phyloP scores from a whole-genome alignment of 306 rosid species.

The Dalbergia cochinchinensis region DNA sequence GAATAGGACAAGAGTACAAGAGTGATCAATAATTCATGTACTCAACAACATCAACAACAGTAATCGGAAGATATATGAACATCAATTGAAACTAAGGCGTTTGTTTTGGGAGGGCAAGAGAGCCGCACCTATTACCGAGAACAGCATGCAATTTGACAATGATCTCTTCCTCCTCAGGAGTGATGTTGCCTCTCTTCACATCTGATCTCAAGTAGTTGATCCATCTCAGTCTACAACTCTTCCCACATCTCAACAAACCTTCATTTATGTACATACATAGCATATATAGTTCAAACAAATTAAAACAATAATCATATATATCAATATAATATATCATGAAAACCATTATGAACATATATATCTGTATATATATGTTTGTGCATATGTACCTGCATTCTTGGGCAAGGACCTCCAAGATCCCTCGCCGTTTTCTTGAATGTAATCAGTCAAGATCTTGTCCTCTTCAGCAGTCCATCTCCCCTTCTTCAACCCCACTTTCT shows the following conservation, averaged over 20 bases:
- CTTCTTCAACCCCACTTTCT: slow-evolving; percentile 80
- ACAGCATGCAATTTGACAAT: slow-evolving; percentile 78
- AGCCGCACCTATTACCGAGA: slow-evolving; percentile 76
- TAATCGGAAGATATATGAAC: background rate
- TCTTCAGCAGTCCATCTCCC: slow-evolving; percentile 95
- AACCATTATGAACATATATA: background rate
- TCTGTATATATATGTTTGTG: background rate
- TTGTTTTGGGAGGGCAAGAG: background rate
- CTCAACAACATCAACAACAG: background rate
- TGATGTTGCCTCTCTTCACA: slow-evolving; percentile 91
- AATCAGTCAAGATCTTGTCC: slow-evolving; percentile 69
- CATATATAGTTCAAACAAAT: background rate
- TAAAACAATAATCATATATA: background rate
- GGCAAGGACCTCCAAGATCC: slow-evolving; percentile 91
- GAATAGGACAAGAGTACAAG: too few species aligned
- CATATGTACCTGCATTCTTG: slow-evolving; percentile 72
- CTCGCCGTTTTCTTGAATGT: slow-evolving; percentile 74
- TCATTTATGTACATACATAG: background rate
- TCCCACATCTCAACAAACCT: slow-evolving; percentile 82
- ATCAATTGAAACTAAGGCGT: background rate
- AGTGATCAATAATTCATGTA: background rate
- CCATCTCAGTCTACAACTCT: slow-evolving; percentile 95
- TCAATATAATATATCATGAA: too few species aligned
- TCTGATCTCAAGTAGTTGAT: slow-evolving; percentile 82
- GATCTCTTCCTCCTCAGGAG: slow-evolving; percentile 81